Conservation (phyloP, 2,329 filamentous ascomycete genomes). For the Arthrobotrys sinensis region DNA sequence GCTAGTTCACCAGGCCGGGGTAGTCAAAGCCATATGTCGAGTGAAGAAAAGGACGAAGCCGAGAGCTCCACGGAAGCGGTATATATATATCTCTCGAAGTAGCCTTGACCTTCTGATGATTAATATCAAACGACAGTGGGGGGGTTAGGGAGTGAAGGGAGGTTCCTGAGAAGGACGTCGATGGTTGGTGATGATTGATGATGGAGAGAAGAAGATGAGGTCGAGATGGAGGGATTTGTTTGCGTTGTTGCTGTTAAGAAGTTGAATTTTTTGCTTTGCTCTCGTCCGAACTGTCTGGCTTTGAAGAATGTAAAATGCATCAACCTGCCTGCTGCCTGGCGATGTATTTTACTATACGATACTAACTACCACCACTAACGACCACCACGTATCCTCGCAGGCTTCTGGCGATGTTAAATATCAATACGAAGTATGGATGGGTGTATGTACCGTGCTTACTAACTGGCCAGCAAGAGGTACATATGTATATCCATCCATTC, state of each 20-base stretch:
- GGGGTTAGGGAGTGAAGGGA: background rate
- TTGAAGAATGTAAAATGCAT: background rate
- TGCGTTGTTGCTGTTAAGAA: constrained; percentile 32
- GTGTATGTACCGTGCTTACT: constrained; percentile 3
- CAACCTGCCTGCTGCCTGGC: background rate
- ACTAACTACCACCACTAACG: background rate
- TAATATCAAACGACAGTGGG: constrained; percentile 23
- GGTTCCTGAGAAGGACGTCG: background rate
- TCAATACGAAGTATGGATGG: background rate
- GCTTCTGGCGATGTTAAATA: background rate
- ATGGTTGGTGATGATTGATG: background rate
- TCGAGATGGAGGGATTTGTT: constrained; percentile 9
- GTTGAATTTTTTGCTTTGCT: constrained; percentile 7
- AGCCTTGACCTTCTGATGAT: background rate
- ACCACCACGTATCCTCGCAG: background rate
- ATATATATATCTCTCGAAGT: background rate
- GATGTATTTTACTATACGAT: constrained; percentile 12
- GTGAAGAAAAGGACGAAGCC: constrained; percentile 23
- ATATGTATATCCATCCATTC: background rate
- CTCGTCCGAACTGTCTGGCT: background rate
- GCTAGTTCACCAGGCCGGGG: constrained; percentile 20
- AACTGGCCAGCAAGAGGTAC: background rate
- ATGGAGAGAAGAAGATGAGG: background rate
- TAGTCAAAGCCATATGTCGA: background rate
- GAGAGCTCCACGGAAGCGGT: constrained; percentile 17